Base-by-base conservation (phyloP, 169 alveolate genomes). In the Plasmodium blacklocki region DNA sequence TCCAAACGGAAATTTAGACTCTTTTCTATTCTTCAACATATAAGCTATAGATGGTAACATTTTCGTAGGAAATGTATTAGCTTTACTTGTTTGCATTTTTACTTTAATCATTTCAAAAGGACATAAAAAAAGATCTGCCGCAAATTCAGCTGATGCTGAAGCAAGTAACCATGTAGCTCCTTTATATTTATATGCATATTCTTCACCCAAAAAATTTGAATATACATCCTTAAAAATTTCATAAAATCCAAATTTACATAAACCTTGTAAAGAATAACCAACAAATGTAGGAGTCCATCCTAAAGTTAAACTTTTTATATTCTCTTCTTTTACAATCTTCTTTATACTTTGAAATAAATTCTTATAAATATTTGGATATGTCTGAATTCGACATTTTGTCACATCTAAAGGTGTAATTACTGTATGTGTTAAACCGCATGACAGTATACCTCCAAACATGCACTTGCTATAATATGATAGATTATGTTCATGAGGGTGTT, bases 231-330 rank as follows among this genome's bases (percentile, higher is more conserved):
- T 99, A 97, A 99, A 99, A 88, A 96, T 92, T 94, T 99, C 99
- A 90, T 98, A 97, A 88, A 98, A 96, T 29, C 99, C 99, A 93
- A 97, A 98, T 93, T 99, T 99, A 88, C 98, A 98, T 89, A 98
- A 95, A 26, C 99, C 99, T 95, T 98, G 99, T 74, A 96, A 88
- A 14, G 99, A 96, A 93, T 99, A 99, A 18, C 99, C 99, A 15
- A 97, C 64, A 39, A 97, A 93, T 26, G 99, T 98, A n/a, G 99
- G 99, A 18, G 95, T 95, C 99, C 99, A 97, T 19, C 99, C 99
- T 26, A 97, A 95, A 52, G 97, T 93, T 74, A 98, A 93, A 68
- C 99, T 98, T 43, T 92, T 90, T 19, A 94, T 63, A 12, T 99
- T 99, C 74, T 97, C 99, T 83, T 96, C 97, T 29, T 74, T 88